Evolutionary conservation across 2,329 filamentous ascomycete genomes (phyloP), one percentile per base, ranked within the genome.

Genomic region (Colletotrichum sp.): DNA sequence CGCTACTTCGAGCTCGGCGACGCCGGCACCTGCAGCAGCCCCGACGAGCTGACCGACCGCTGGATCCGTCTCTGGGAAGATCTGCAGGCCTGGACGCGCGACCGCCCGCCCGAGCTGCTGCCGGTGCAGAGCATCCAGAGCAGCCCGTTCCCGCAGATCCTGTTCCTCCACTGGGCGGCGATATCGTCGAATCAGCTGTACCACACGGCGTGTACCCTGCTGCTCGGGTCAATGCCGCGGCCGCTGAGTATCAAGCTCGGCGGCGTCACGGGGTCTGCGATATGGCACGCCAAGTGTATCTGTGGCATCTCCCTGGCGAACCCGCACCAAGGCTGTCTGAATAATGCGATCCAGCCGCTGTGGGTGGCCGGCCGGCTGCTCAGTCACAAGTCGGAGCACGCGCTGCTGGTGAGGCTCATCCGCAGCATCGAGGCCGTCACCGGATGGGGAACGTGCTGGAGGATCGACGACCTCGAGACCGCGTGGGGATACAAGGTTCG

Each of bases 151-250:
- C 89, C 89, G 1, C 84, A 88, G 59, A 86, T 91, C 3, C 84
- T 91, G 1, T 92, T 89, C 78, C 80, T 86, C 3, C 87, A 90
- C 73, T 89, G 87, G 85, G 88, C 89, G 1, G 90, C 88, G 5
- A 92, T 92, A 30, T 91, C 90, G 0, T 88, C 88, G 0, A 91
- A 90, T 67, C 90, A 92, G 77, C 83, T 92, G 0, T 90, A 91
- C 62, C 90, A 92, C 77, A 90, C 90, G 0, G 86, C 89, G 10
- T 89, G 88, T 76, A 87, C 91, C 13, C 79, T 92, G 12, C 83
- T 92, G 15, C 82, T 92, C 0, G 85, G 86, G 28, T 84, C 84
- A 16, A 86, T 84, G 77, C 86, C 88, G 66, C 79, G 65, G 60
- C 78, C 71, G 77, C 72, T 75, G 13, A 74, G 63, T 44, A 66